Percentiles rank a stretch among this genome's conserved stretches.
Conservation (phyloP, 1,139 yeast genomes). For the Insectozyma bohioensis region DNA sequence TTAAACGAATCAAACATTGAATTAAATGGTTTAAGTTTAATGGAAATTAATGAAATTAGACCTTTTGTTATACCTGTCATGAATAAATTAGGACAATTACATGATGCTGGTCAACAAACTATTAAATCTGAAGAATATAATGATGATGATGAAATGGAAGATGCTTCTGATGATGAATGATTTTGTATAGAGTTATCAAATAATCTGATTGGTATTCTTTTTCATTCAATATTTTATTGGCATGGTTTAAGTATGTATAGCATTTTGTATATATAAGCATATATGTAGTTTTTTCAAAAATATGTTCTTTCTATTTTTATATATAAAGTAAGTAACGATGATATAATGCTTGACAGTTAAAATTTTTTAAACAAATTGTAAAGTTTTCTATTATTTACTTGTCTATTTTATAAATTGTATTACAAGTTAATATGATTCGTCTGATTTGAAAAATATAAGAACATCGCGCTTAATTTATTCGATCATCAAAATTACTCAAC, state of each 20-base stretch:
- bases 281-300: too few species aligned
- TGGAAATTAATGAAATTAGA: conserved; percentile 87
- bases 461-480: conserved; percentile 5
- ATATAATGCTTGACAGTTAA: too few species aligned
- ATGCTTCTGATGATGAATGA: conserved; percentile 16
- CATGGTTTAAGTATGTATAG: too few species aligned
- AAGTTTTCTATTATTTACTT: neutral
- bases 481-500: neutral
- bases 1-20: conserved; percentile 83
- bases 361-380: too few species aligned
- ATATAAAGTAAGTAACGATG: neutral
- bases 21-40: conserved; percentile 74
- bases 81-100: conserved; percentile 66
- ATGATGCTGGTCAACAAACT: conserved; percentile 44
- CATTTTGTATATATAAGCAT: too few species aligned
- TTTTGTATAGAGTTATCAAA: too few species aligned
- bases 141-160: conserved; percentile 21
- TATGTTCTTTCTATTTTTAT: too few species aligned
- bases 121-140: conserved; percentile 22
- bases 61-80: conserved; percentile 79
- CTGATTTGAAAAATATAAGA: too few species aligned
- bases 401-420: neutral
- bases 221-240: too few species aligned
- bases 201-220: too few species aligned
- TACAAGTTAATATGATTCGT: neutral